Evolutionary conservation across 225 moss, liverwort and hornwort genomes (phyloP).

Genomic region (Marchantia polymorpha): DNA sequence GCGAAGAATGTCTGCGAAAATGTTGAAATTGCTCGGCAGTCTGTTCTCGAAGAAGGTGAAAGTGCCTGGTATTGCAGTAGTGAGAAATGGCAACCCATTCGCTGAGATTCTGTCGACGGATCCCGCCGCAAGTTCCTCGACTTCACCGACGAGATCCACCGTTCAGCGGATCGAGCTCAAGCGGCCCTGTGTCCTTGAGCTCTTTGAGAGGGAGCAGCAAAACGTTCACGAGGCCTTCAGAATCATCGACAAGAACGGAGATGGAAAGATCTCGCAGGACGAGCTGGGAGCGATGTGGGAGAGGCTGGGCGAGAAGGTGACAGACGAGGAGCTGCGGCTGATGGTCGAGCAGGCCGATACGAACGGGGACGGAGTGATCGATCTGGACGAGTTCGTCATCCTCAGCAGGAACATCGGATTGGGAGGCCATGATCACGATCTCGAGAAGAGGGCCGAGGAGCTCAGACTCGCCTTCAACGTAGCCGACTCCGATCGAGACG

Average conservation of each 20-base stretch:
- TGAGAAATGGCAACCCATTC: neutral
- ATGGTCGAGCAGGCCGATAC: conserved; percentile 48
- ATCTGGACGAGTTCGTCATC: conserved; percentile 48
- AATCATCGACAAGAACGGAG: conserved; percentile 52
- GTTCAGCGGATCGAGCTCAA: neutral
- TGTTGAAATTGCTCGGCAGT: neutral
- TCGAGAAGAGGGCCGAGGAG: conserved; percentile 20
- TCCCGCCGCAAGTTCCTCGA: neutral
- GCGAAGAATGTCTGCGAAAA: neutral
- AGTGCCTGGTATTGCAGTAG: neutral
- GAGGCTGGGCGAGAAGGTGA: conserved; percentile 37
- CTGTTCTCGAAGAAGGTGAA: neutral
- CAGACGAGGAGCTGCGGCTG: conserved; percentile 39
- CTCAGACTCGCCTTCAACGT: conserved; percentile 52
- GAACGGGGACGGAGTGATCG: conserved; percentile 58
- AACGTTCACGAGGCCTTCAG: conserved; percentile 28
- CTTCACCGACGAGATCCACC: neutral
- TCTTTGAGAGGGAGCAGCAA: neutral
- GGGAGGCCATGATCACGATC: neutral
- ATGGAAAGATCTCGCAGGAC: conserved; percentile 46
- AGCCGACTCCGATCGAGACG: conserved; percentile 52
- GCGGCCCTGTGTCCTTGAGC: neutral
- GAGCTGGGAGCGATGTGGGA: conserved; percentile 47
- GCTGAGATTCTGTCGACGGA: neutral
- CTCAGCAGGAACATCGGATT: conserved; percentile 30